Base-by-base conservation (phyloP, 495 filamentous ascomycete genomes). In the Trichoderma erinaceum region DNA sequence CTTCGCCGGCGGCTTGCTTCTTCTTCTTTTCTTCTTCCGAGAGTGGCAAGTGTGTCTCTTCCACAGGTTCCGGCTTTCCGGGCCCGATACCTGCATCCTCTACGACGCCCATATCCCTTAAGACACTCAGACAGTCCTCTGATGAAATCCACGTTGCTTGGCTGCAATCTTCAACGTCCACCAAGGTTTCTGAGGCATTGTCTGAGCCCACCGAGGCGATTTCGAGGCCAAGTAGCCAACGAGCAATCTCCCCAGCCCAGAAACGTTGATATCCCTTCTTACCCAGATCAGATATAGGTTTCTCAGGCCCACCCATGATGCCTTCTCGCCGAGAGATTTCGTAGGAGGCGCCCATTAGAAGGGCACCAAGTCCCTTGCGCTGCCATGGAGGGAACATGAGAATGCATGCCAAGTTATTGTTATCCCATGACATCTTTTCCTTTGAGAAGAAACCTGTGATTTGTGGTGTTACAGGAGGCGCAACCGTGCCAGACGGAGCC, bases 401-500 rank as follows among this genome's bases (percentile, higher is more conserved):
- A 69, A 99, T 99, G 75, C 95, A 99, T 4, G 95, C 95, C 0
- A 99, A 85, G 70, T 98, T 99, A 76, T 98, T 97, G 72, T 95
- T 92, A 73, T 99, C 95, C 95, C 95, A 99, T 4, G 91, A 95
- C 78, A 97, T 89, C 73, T 98, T 98, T 79, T 99, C 95, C 74
- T 98, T 98, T 27, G 90, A 94, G 83, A 97, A 99, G 85, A 97
- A 99, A 65, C 96, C 95, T 10, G 97, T 86, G 41, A 97, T 89
- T 64, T 87, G 86, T 48, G 75, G 72, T 25, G 75, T 75, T 4
- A 72, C 75, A 4, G 63, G 46, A 15, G 41, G 66, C 23, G 69
- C 50, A 41, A 63, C 63, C 5, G 65, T 69, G 41, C 64, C 35
- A 29, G 50, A 21, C 4, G 70, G 74, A 69, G 78, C 73, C 1